Base-by-base conservation (phyloP, 305 asterid genomes). In the Stenogyne calaminthoides region DNA sequence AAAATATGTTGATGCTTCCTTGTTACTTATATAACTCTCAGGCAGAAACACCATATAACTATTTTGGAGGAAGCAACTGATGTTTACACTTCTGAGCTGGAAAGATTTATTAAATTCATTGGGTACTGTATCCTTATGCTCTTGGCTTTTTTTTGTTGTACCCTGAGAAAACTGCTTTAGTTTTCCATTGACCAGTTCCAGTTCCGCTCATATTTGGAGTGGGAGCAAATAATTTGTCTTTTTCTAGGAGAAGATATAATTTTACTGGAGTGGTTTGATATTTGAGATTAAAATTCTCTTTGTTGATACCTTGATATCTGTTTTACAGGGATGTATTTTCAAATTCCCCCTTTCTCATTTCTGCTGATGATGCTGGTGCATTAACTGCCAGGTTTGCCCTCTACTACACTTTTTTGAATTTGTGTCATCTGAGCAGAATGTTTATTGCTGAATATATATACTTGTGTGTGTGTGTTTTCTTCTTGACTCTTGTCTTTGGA, bases 261-360 rank as follows among this genome's bases (percentile, higher is more conserved):
- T 15, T 49, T 15, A 60, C 60, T 37, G 2, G 20, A 22, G 47
- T 64, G 27, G 16, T 63, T 69, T 36, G 20, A 29, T 60, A 4
- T 60, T 27, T n/a, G 36, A 46, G n/a, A 6, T 52, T 67, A 40
- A 67, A 55, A n/a, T 39, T 58, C 68, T 75, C 10, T 70, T 65
- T 71, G 46, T 63, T 78, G 64, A 46, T 49, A 27, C 55, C 64
- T 69, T 56, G 63, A 49, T 69, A 9, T 74, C 59, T 79, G 56
- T 82, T 80, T 77, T 75, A 67, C 92, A 95, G 99, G 84, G 97
- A 88, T 61, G 90, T 95, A 61, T 88, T 95, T 81, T 76, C 89
- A 44, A 95, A 95, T 79, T 87, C 99, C 71, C 99, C 99, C 27
- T 95, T 95, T 80, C 86, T 95, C 75, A 90, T 95, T 72, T 78